Conservation (phyloP, 768 basidiomycete species). For the Lyophyllum atratum region DNA sequence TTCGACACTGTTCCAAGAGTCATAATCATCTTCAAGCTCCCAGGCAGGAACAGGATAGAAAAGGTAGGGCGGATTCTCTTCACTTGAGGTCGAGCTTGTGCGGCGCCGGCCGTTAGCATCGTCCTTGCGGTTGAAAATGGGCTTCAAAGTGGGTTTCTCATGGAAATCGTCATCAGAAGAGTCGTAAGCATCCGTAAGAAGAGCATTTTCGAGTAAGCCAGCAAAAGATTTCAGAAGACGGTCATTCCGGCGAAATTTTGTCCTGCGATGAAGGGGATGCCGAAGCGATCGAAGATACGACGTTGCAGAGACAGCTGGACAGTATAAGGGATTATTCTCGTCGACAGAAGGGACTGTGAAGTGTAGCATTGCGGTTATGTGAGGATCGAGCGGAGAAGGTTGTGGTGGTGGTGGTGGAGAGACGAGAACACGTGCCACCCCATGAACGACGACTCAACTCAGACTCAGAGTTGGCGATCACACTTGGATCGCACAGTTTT, state of each 20-base stretch:
- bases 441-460: too few relatives aligned
- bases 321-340: constrained; percentile 60
- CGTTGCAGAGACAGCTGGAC: constrained; percentile 49
- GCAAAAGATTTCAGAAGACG: constrained; percentile 33
- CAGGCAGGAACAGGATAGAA: constrained; percentile 18
- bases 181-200: constrained; percentile 18
- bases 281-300: constrained; percentile 49
- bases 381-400: too few relatives aligned
- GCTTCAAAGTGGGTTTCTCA: background rate
- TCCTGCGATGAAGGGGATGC: constrained; percentile 23
- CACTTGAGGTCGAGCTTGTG: constrained; percentile 11
- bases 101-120: background rate
- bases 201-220: constrained; percentile 29
- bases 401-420: too few relatives aligned
- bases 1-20: constrained; percentile 17
- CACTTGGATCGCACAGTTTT: too few relatives aligned
- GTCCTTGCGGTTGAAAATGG: too few relatives aligned
- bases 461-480: too few relatives aligned
- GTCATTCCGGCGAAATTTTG: constrained; percentile 16
- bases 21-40: constrained; percentile 18
- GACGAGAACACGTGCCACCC: too few relatives aligned
- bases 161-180: constrained; percentile 19
- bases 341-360: constrained; percentile 40
- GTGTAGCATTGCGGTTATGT: background rate
- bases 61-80: constrained; percentile 10